phyloP scores from a whole-genome alignment of 768 basidiomycete genomes.

The Amanita fuliginea region DNA sequence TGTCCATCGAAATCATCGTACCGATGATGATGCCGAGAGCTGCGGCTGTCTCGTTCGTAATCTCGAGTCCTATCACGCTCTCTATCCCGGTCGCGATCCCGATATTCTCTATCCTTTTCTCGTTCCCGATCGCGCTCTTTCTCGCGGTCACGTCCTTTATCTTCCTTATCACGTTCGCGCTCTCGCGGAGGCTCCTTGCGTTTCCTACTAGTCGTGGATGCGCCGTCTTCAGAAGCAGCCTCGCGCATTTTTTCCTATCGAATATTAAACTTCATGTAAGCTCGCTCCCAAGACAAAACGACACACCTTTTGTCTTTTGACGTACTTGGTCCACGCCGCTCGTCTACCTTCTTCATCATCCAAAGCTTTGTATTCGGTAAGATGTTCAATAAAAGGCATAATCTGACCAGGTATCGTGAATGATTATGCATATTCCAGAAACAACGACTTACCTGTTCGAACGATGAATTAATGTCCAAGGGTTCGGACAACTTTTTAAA shows the following conservation, averaged over 20 bases:
- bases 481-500: conserved; percentile 82
- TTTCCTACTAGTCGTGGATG: conserved; percentile 68
- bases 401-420: conserved; percentile 29
- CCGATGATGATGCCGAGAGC: conserved; percentile 34
- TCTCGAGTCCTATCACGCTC: conserved; percentile 26
- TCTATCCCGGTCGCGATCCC: conserved; percentile 29
- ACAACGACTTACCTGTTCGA: conserved; percentile 52
- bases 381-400: conserved; percentile 64
- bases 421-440: not conserved
- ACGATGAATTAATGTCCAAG: conserved; percentile 62
- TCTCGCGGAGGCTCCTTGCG: conserved; percentile 66
- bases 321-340: conserved; percentile 77
- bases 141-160: conserved; percentile 14
- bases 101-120: conserved; percentile 20
- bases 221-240: conserved; percentile 73
- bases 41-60: conserved; percentile 25
- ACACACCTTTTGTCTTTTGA: conserved; percentile 80
- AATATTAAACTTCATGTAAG: not conserved
- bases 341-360: conserved; percentile 81
- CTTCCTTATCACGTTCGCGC: conserved; percentile 30
- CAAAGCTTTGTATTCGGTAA: conserved; percentile 80
- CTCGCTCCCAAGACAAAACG: conserved; percentile 1
- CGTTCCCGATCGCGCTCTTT: conserved; percentile 27
- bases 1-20: conserved; percentile 38
- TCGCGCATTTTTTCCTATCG: conserved; percentile 68